These are phyloP conservation scores for Phaeosphaeria sp. DNA, from an alignment of 2,329 filamentous ascomycete genomes.

Conservation along the genomic window DNA sequence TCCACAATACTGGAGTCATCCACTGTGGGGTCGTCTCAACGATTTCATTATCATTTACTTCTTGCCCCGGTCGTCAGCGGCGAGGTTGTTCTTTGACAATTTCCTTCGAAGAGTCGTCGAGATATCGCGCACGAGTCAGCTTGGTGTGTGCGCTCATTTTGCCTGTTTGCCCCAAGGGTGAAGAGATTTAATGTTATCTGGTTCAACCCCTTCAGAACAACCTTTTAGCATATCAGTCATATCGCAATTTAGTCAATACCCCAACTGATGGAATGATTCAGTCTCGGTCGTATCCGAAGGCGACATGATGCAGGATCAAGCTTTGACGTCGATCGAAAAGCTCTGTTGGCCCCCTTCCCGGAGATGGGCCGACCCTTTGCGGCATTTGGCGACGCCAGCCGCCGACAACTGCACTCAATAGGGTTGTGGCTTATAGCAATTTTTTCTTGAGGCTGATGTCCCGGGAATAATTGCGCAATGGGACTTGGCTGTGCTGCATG, in stretches of 20 bases:
- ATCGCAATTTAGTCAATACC: constrained; percentile 20
- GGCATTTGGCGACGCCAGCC: background rate
- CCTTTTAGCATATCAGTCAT: constrained; percentile 1
- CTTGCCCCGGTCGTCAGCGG: background rate
- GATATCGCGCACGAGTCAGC: background rate
- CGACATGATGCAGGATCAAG: constrained; percentile 10
- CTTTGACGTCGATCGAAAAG: constrained; percentile 19
- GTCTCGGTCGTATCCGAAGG: constrained; percentile 18
- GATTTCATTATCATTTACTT: background rate
- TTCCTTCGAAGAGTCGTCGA: background rate
- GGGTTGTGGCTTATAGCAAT: background rate
- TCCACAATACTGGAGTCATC: background rate
- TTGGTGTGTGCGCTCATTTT: background rate
- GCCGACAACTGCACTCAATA: background rate
- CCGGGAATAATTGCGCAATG: background rate
- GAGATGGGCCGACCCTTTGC: constrained; percentile 32
- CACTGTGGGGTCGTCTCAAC: background rate
- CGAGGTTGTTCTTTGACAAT: background rate
- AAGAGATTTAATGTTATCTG: background rate
- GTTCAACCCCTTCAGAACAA: background rate
- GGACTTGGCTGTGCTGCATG: background rate
- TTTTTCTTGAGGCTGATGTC: background rate
- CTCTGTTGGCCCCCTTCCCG: constrained; percentile 19
- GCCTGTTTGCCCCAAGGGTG: background rate
- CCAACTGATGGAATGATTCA: constrained; percentile 16